Base-by-base conservation (phyloP, 73 alveolate genomes). In the Urostyla sp. region DNA sequence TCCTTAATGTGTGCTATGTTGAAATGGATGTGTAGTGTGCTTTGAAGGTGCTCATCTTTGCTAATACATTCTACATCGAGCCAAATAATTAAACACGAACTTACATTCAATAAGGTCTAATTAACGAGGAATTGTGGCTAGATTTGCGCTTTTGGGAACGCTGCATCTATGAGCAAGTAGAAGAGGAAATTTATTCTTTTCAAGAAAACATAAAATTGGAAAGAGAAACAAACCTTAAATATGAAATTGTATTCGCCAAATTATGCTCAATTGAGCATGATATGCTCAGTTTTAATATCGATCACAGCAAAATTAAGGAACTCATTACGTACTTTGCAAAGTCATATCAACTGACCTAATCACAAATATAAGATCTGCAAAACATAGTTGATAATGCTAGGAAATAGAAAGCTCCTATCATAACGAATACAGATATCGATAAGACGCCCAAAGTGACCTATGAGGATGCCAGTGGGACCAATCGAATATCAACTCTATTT, bases 371-470 rank as follows among this genome's bases (percentile, higher is more conserved):
- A 11, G 79, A 63, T 3, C 27, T 63, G 79, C 44, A 63, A n/a
- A 8, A 13, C 15, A 5, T 18, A n/a, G 30, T 32, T 58, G 24
- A 10, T 38, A 21, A 63, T 3, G 4, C 30, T 34, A 43, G 44
- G 15, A 10, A 6, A 18, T 36, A 63, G 79, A 63, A 60, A 24
- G 5, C 44, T 1, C 61, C 3, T 34, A 63, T 43, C 23, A 24
- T n/a, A 43, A 60, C 61, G 5, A 13, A 11, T 16, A 3, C n/a
- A 2, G 79, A 63, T 1, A 50, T 16, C 5, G 58, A 36, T 37
- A 5, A 27, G 7, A 63, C 79, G n/a, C 79, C 79, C 3, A 63
- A 63, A 63, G 79, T 43, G 44, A 63, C 3, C 53, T 63, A 57
- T 5, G 30, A 18, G 26, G 37, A 36, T 16, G 58, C 61, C 7